These are phyloP conservation scores for Heliamphora pulchella DNA, from an alignment of 179 eudicot genomes.

Conservation along the genomic window DNA sequence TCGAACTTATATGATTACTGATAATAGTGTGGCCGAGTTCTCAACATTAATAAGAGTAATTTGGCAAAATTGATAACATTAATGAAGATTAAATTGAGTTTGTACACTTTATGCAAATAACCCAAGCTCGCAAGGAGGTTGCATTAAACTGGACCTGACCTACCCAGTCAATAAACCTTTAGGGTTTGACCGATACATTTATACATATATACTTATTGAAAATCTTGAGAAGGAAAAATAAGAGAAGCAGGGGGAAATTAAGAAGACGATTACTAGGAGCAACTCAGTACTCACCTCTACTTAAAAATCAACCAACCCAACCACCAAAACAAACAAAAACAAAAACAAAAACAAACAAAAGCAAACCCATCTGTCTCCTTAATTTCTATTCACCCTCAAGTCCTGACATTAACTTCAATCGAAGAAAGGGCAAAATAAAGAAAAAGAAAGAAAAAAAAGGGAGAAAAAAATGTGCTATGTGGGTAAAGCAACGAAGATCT, in stretches of 20 bases:
- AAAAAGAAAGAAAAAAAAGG: not conserved
- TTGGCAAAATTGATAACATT: too few species aligned
- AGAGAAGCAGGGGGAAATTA: not conserved
- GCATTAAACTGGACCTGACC: too few species aligned
- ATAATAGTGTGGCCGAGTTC: too few species aligned
- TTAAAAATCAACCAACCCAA: not conserved
- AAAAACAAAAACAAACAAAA: slow-evolving; percentile 7
- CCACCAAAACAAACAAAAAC: not conserved
- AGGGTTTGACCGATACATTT: too few species aligned
- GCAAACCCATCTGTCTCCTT: not conserved
- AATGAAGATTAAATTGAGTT: too few species aligned
- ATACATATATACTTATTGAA: too few species aligned
- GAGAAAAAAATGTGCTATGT: slow-evolving; percentile 62
- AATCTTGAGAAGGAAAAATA: slow-evolving; percentile 5
- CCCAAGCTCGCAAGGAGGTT: too few species aligned
- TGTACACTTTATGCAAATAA: too few species aligned
- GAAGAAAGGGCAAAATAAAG: not conserved
- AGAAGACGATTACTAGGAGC: too few species aligned
- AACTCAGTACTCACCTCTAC: not conserved
- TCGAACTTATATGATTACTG: too few species aligned
- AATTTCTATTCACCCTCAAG: not conserved
- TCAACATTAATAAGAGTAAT: too few species aligned
- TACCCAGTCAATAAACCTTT: too few species aligned
- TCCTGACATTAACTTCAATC: not conserved
- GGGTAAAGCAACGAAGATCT: slow-evolving; percentile 97